A percentile compares a stretch with the other conserved stretches of the same genome.
phyloP scores from a whole-genome alignment of 208 protist genomes.

The Trypanosoma boissoni region DNA sequence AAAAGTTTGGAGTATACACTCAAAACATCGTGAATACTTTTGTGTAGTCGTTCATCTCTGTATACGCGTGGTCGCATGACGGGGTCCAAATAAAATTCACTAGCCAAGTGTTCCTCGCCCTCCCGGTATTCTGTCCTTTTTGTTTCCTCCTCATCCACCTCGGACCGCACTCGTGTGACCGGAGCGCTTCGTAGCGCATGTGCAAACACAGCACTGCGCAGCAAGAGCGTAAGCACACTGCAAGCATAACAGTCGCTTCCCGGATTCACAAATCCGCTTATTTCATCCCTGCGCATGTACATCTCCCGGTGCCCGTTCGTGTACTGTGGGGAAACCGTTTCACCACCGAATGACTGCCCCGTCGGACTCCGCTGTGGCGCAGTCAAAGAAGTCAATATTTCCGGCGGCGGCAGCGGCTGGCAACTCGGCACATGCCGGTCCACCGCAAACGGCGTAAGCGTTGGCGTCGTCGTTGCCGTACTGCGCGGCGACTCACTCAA shows the following conservation, averaged over 20 bases:
- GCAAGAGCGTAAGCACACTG: conserved; percentile 70
- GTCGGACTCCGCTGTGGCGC: too few species aligned
- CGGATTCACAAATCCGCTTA: conserved; percentile 72
- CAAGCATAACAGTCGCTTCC: conserved; percentile 86
- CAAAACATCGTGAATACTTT: conserved; percentile 6
- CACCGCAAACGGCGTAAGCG: too few species aligned
- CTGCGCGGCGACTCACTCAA: conserved; percentile 10
- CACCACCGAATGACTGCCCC: not conserved
- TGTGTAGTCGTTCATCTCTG: not conserved
- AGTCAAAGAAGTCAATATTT: too few species aligned
- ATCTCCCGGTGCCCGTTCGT: not conserved
- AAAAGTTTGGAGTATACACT: conserved; percentile 3
- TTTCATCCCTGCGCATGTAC: conserved; percentile 17
- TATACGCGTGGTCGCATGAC: too few species aligned
- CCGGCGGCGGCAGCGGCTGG: too few species aligned
- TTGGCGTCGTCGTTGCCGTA: not conserved
- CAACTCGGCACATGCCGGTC: too few species aligned
- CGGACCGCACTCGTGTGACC: conserved; percentile 7
- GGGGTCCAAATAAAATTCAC: too few species aligned
- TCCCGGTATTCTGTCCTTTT: not conserved
- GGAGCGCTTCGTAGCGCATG: conserved; percentile 32
- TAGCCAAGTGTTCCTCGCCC: not conserved
- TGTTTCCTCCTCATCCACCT: not conserved
- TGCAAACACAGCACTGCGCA: conserved; percentile 59
- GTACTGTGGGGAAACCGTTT: not conserved